phyloP scores from a whole-genome alignment of 2,329 filamentous ascomycete genomes.

The Cladosporium cucumerinum region DNA sequence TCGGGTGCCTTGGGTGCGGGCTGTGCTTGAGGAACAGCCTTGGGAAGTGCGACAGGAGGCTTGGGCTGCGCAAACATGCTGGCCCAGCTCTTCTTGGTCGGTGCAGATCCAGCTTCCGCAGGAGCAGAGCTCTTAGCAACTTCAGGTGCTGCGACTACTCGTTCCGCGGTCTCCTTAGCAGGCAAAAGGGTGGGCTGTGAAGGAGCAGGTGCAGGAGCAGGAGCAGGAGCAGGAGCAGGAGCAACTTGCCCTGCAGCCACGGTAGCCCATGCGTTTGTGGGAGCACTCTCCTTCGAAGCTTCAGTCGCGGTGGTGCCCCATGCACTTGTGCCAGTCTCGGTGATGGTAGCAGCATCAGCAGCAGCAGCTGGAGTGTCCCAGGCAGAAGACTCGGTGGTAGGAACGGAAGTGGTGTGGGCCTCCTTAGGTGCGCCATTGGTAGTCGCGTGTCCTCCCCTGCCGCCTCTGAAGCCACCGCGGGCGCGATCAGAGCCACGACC shows the following conservation, averaged over 20 bases:
- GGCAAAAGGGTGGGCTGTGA: constrained; percentile 9
- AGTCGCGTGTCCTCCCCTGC: constrained; percentile 58
- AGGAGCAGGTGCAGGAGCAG: neutral
- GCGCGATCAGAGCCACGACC: constrained; percentile 59
- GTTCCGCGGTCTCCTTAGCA: constrained; percentile 18
- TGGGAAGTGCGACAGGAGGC: constrained; percentile 44
- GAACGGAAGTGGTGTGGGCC: constrained; percentile 54
- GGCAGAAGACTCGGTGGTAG: constrained; percentile 66
- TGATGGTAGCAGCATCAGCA: no score
- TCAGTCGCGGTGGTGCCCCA: constrained; percentile 26
- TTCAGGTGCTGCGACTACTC: constrained; percentile 30
- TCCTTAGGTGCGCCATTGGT: constrained; percentile 63
- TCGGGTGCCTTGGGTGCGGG: constrained; percentile 21
- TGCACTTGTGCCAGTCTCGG: constrained; percentile 20
- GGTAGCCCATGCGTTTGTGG: constrained; percentile 45
- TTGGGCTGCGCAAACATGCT: constrained; percentile 50
- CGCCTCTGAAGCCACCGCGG: constrained; percentile 52
- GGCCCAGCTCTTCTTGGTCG: constrained; percentile 51
- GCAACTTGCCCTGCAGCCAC: constrained; percentile 23
- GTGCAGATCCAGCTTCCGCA: constrained; percentile 33
- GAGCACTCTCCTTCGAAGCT: constrained; percentile 19
- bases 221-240: constrained; percentile 15
- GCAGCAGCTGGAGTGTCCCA: constrained; percentile 53
- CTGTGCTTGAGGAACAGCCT: constrained; percentile 20
- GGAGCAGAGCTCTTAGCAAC: constrained; percentile 34